Percentiles rank a stretch among this genome's conserved stretches.
These are phyloP conservation scores for Nephelium lappaceum DNA, from an alignment of 345 rosid species.

Conservation along the genomic window DNA sequence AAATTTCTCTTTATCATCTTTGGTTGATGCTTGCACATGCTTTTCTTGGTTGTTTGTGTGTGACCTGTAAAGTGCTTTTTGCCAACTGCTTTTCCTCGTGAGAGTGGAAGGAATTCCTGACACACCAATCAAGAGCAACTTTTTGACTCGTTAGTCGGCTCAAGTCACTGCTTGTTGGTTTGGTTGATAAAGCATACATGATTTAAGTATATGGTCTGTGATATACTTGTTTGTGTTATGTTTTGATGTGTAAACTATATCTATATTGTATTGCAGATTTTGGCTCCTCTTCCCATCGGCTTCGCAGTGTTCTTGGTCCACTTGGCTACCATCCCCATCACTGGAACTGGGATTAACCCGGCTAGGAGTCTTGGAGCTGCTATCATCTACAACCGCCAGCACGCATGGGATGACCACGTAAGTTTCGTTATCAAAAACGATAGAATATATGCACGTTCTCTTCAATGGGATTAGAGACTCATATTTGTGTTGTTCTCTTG, in stretches of 20 bases:
- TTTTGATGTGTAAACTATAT: not conserved
- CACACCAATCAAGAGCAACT: not conserved
- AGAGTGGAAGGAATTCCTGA: not conserved
- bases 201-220: not conserved
- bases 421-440: constrained; percentile 6
- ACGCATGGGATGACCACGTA: constrained; percentile 67
- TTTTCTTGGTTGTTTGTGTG: constrained; percentile 1
- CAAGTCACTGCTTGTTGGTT: not conserved
- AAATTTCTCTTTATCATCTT: not conserved
- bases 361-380: constrained; percentile 82
- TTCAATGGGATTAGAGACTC: not conserved
- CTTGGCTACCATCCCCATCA: constrained; percentile 70
- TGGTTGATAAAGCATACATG: too few species aligned
- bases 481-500: not conserved
- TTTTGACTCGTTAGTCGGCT: not conserved
- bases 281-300: constrained; percentile 81
- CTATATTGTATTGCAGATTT: constrained; percentile 34
- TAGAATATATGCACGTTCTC: not conserved
- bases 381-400: constrained; percentile 52
- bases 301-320: constrained; percentile 78
- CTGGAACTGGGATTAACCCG: constrained; percentile 75
- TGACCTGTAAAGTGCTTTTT: not conserved
- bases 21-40: not conserved
- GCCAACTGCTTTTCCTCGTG: not conserved
- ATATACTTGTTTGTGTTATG: not conserved